Conservation (phyloP, 371 early-diverging fungal species). For the Mucor velutinosus region DNA sequence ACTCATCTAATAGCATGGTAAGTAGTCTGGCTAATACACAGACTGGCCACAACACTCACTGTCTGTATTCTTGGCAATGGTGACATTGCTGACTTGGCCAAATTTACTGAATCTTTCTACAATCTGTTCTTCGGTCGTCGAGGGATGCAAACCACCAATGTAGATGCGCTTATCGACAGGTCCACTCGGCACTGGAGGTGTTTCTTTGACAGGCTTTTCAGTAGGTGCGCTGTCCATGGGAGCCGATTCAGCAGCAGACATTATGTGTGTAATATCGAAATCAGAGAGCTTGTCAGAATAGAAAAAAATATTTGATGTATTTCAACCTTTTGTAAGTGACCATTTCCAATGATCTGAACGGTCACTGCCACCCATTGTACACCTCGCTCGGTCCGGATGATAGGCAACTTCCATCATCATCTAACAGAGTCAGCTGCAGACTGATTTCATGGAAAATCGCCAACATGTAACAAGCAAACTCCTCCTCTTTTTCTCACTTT, state of each 20-base stretch:
- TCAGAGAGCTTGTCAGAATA: background rate
- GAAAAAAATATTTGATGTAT: constrained; percentile 2
- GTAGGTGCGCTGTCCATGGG: background rate
- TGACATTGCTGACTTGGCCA: constrained; percentile 60
- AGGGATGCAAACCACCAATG: constrained; percentile 72
- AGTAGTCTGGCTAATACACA: background rate
- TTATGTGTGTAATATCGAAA: background rate
- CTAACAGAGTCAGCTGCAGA: background rate
- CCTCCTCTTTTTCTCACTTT: background rate
- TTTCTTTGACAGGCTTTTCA: background rate
- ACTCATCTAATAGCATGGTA: constrained; percentile 31
- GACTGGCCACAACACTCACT: constrained; percentile 15
- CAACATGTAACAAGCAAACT: background rate
- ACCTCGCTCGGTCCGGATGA: too few species aligned
- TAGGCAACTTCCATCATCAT: too few species aligned
- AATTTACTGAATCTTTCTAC: constrained; percentile 71
- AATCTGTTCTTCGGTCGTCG: constrained; percentile 60
- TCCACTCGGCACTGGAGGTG: constrained; percentile 9
- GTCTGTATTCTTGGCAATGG: constrained; percentile 47
- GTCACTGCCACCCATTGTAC: background rate
- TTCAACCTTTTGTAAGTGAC: background rate
- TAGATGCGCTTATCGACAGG: constrained; percentile 66
- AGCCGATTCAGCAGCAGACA: background rate
- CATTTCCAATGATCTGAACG: background rate
- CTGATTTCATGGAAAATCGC: background rate